Evolutionary conservation across 352 stramenopile species (phyloP), one percentile per base, ranked within the genome.

Genomic region (Phytophthora cajani): DNA sequence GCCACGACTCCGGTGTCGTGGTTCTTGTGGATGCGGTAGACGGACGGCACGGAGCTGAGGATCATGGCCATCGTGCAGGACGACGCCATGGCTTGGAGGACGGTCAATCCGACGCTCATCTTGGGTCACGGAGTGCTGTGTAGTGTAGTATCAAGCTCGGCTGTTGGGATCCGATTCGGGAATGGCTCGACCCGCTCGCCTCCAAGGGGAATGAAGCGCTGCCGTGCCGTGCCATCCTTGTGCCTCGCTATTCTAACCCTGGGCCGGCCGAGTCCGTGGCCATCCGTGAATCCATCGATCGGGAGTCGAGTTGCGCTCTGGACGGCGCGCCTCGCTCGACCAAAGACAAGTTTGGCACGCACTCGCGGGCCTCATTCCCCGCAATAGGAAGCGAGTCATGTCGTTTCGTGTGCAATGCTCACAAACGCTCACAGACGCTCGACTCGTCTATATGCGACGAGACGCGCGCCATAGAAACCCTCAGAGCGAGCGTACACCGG

Each of bases 31-130:
- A 84, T 79, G 23, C 44, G 68, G 47, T 79, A 82, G 25, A 80
- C 69, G 1, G 67, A 71, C 42, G 72, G 72, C 54, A 65, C 46
- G 6, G 72, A 62, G 25, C 59, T 55, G 19, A 85, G 66, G 74
- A 73, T 55, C 49, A 33, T 55, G 23, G 25, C 49, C 49, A 80
- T 59, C 30, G 74, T 76, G 62, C 61, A 76, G 50, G 70, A 53
- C 17, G 77, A 80, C 9, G 74, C 68, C 62, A 82, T 30, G 2
- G 67, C 49, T 67, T 84, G 75, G 36, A 81, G 33, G 32, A 77
- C 38, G 9, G 68, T 67, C 56, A 75, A 30, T 51, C 56, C 62
- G 40, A 67, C 49, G 42, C 62, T 75, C 62, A 71, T 75, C 9
- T 62, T 55, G 67, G 21, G 17, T 10, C 30, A 33, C 12, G 19